These are phyloP conservation scores for Daedaleopsis nitida DNA, from an alignment of 768 basidiomycete genomes.

Conservation along the genomic window DNA sequence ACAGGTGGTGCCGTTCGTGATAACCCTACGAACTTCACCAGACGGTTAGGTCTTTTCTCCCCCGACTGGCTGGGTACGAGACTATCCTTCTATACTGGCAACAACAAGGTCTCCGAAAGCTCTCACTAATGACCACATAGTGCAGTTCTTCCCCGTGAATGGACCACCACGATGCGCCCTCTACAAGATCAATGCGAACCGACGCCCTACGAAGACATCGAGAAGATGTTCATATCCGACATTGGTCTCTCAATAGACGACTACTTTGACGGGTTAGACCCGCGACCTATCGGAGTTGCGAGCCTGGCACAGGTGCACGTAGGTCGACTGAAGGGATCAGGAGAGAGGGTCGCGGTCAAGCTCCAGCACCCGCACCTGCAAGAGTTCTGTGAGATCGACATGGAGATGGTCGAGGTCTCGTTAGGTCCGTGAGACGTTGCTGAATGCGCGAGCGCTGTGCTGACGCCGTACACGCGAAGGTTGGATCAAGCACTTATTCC, in stretches of 20 bases:
- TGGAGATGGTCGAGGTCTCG: conserved; percentile 78
- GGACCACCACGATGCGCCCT: conserved; percentile 58
- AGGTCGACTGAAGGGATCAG: conserved; percentile 69
- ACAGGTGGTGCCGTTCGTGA: too few species aligned
- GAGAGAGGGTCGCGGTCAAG: conserved; percentile 86
- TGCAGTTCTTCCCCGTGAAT: conserved; percentile 61
- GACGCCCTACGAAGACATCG: conserved; percentile 77
- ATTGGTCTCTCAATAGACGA: conserved; percentile 72
- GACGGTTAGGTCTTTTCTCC: too few species aligned
- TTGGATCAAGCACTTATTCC: conserved; percentile 92
- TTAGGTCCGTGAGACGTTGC: conserved; percentile 47
- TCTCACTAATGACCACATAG: conserved; percentile 32
- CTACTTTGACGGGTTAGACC: conserved; percentile 85
- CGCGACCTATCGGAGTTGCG: conserved; percentile 89
- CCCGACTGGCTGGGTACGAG: too few species aligned
- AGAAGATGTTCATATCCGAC: conserved; percentile 76
- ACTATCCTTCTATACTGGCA: too few species aligned
- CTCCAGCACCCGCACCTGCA: conserved; percentile 92
- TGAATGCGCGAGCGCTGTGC: background rate
- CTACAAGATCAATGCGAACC: conserved; percentile 94
- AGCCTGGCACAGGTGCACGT: conserved; percentile 96
- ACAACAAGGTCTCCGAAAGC: too few species aligned
- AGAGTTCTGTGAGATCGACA: conserved; percentile 91
- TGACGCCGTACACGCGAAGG: conserved; percentile 37
- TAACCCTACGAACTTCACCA: too few species aligned